Evolutionary conservation across 2,329 filamentous ascomycete genomes (phyloP).

Genomic region (Neofusicoccum ribis): DNA sequence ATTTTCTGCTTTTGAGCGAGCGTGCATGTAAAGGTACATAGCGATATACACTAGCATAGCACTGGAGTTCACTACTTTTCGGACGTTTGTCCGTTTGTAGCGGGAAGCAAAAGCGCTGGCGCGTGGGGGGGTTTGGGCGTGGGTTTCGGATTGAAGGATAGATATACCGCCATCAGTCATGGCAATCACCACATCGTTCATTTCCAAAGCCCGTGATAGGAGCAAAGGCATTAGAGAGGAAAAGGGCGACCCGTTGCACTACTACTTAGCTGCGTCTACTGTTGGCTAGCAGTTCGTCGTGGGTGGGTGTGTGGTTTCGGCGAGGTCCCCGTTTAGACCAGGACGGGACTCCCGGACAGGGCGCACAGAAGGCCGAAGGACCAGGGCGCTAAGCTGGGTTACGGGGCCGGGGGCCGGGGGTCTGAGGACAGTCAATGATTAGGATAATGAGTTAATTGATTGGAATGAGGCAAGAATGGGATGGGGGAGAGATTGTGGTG

Average conservation of each 20-base stretch:
- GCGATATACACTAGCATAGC: neutral
- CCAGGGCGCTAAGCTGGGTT: neutral
- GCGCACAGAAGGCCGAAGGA: neutral
- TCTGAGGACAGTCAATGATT: too few relatives aligned
- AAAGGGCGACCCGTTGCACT: neutral
- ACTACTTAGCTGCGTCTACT: neutral
- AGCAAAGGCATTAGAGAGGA: too few relatives aligned
- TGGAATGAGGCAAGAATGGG: neutral
- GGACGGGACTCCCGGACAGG: neutral
- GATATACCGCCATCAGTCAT: neutral
- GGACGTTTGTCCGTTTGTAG: neutral
- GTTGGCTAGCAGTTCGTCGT: neutral
- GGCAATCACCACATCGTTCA: neutral
- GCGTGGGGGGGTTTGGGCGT: neutral
- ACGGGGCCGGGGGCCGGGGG: too few relatives aligned
- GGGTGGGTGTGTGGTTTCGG: neutral
- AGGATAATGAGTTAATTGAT: neutral
- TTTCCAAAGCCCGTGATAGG: too few relatives aligned
- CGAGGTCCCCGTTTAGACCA: neutral
- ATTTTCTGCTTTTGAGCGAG: neutral
- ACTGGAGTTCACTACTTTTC: neutral
- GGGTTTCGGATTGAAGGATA: slow-evolving; percentile 1
- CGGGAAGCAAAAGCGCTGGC: neutral
- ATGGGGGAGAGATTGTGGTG: neutral
- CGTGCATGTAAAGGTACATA: too few relatives aligned